phyloP scores from a whole-genome alignment of 805 yeast species.

The Candida boleticola region DNA sequence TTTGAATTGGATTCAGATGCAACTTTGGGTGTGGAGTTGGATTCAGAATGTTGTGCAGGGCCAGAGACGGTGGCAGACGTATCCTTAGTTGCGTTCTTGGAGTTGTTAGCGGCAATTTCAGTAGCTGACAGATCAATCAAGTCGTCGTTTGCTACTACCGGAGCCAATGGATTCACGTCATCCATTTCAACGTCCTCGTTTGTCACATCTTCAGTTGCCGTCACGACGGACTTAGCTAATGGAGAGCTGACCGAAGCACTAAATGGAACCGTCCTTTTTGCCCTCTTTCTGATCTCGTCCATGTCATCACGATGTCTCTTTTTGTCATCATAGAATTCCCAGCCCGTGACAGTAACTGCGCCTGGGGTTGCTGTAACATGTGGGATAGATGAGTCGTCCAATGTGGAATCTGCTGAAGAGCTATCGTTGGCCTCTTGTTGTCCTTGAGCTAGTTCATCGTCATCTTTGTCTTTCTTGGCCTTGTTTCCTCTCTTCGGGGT shows the following conservation, averaged over 20 bases:
- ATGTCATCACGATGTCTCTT: conserved; percentile 1
- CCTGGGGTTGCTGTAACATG: not conserved
- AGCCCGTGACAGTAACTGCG: not conserved
- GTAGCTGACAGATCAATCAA: too few relatives aligned
- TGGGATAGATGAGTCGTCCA: too few relatives aligned
- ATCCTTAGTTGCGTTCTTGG: too few relatives aligned
- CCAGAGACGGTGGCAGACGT: too few relatives aligned
- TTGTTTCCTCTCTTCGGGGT: conserved; percentile 33
- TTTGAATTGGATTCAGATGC: too few relatives aligned
- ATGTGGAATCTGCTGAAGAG: not conserved
- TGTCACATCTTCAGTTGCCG: too few relatives aligned
- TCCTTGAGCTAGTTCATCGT: conserved; percentile 5
- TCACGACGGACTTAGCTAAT: conserved; percentile 1
- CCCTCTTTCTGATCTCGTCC: not conserved
- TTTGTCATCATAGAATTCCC: not conserved
- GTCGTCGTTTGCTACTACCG: too few relatives aligned
- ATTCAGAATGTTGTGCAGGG: too few relatives aligned
- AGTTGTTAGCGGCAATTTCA: too few relatives aligned
- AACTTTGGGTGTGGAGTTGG: too few relatives aligned
- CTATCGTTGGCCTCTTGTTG: not conserved
- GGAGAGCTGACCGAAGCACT: conserved; percentile 1
- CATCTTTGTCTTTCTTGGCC: conserved; percentile 22
- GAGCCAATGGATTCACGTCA: too few relatives aligned
- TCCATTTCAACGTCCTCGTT: too few relatives aligned
- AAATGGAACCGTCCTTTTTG: not conserved